Evolutionary conservation across 768 basidiomycete species (phyloP).

Genomic region (Agrocybe praecox): DNA sequence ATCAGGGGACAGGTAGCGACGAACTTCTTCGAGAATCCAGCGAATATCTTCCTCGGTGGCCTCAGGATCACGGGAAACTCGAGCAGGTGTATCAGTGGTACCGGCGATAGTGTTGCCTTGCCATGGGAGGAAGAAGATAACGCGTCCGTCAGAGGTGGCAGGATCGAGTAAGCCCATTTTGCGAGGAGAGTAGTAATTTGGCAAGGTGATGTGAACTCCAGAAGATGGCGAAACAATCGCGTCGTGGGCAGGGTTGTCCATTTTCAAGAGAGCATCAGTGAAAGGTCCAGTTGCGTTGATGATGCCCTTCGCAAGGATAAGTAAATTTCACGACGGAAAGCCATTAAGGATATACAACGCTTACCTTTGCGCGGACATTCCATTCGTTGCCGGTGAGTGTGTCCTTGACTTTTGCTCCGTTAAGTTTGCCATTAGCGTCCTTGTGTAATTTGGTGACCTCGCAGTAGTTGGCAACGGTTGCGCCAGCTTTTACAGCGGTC

Average conservation of each 20-base stretch:
- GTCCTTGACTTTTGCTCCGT: slow-evolving; percentile 79
- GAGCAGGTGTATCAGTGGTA: slow-evolving; percentile 86
- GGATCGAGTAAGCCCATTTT: slow-evolving; percentile 97
- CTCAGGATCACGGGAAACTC: slow-evolving; percentile 71
- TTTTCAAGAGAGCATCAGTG: slow-evolving; percentile 78
- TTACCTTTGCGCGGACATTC: slow-evolving; percentile 78
- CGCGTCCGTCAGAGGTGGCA: slow-evolving; percentile 92
- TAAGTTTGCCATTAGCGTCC: slow-evolving; percentile 60
- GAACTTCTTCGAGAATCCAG: slow-evolving; percentile 94
- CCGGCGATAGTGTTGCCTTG: slow-evolving; percentile 97
- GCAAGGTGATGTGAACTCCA: slow-evolving; percentile 95
- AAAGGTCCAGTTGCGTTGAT: slow-evolving; percentile 98
- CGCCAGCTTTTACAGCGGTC: slow-evolving; percentile 93
- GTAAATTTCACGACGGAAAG: neutral
- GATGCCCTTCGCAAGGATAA: slow-evolving; percentile 57
- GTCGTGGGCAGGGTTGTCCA: slow-evolving; percentile 77
- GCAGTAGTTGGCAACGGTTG: slow-evolving; percentile 86
- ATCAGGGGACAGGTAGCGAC: slow-evolving; percentile 86
- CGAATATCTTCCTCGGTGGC: slow-evolving; percentile 94
- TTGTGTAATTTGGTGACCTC: slow-evolving; percentile 84
- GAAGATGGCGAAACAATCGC: slow-evolving; percentile 93
- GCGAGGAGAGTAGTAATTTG: slow-evolving; percentile 94
- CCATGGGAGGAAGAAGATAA: slow-evolving; percentile 99
- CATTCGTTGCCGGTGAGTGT: slow-evolving; percentile 82
- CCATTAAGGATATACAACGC: neutral